phyloP scores from a whole-genome alignment of 2,329 filamentous ascomycete species.

The Botrytis tulipae region DNA sequence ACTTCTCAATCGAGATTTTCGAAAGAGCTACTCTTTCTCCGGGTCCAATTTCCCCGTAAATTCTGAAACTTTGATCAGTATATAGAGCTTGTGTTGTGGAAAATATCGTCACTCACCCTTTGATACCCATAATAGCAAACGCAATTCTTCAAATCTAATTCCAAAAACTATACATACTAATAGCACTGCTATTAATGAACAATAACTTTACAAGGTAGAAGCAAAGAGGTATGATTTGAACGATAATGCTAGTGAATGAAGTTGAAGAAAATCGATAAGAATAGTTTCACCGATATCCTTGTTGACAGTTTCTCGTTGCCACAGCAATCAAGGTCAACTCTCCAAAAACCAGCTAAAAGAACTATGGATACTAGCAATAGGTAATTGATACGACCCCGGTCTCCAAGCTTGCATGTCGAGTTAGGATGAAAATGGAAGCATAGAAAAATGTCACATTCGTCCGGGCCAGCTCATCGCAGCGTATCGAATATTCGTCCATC shows the following conservation, averaged over 20 bases:
- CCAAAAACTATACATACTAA: conserved; percentile 17
- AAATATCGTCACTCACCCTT: conserved; percentile 47
- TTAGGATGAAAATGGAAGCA: conserved; percentile 11
- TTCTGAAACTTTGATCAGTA: conserved; percentile 50
- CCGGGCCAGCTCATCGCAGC: conserved; percentile 53
- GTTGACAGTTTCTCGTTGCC: conserved; percentile 10
- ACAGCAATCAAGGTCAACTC: conserved; percentile 6
- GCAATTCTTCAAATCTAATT: not conserved
- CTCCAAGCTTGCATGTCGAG: conserved; percentile 16
- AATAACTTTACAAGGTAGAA: conserved; percentile 1
- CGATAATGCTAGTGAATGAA: not conserved
- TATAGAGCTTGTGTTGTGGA: not conserved
- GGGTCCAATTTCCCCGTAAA: conserved; percentile 84
- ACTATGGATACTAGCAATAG: conserved; percentile 15
- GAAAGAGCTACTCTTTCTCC: conserved; percentile 78
- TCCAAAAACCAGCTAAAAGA: not conserved
- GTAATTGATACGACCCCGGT: conserved; percentile 5
- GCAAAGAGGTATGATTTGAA: not conserved
- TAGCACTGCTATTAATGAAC: conserved; percentile 11
- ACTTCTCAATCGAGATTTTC: conserved; percentile 75
- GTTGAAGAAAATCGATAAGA: not conserved
- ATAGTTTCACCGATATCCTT: conserved; percentile 3
- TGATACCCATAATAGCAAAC: conserved; percentile 57
- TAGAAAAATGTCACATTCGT: conserved; percentile 35
- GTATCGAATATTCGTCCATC: conserved; percentile 54